Conservation (phyloP, 805 yeast genomes). For the Ogataea saltuana region DNA sequence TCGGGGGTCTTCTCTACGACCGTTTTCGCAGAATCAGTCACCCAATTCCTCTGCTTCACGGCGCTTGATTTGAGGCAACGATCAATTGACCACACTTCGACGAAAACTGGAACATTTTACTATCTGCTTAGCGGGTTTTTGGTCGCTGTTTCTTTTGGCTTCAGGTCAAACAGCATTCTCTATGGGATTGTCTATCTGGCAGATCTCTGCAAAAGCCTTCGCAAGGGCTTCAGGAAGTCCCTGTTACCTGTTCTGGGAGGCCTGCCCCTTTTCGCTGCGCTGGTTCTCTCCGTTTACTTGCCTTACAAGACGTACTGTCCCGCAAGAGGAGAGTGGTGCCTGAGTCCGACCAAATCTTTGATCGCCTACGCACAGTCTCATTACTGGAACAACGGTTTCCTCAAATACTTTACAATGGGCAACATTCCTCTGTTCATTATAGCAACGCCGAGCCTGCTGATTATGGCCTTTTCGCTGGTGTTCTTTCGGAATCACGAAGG, state of each 20-base stretch:
- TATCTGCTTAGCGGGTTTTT: slow-evolving; percentile 53
- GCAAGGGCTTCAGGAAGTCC: slow-evolving; percentile 16
- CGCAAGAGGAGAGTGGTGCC: slow-evolving; percentile 78
- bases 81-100: neutral
- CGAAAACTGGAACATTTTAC: slow-evolving; percentile 4
- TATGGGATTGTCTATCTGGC: slow-evolving; percentile 66
- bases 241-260: slow-evolving; percentile 56
- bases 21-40: slow-evolving; percentile 75
- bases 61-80: slow-evolving; percentile 53
- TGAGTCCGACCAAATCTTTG: slow-evolving; percentile 53
- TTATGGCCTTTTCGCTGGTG: slow-evolving; percentile 44
- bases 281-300: slow-evolving; percentile 47
- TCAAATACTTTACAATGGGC: slow-evolving; percentile 77
- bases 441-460: slow-evolving; percentile 63
- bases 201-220: slow-evolving; percentile 45
- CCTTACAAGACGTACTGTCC: slow-evolving; percentile 71
- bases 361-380: slow-evolving; percentile 69
- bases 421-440: slow-evolving; percentile 83
- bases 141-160: slow-evolving; percentile 57
- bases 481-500: slow-evolving; percentile 35
- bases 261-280: slow-evolving; percentile 44
- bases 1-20: slow-evolving; percentile 77
- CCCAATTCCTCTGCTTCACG: slow-evolving; percentile 57
- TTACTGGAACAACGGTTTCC: slow-evolving; percentile 85
- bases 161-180: slow-evolving; percentile 76